These are phyloP conservation scores for Elasticomyces elasticus DNA, from an alignment of 495 filamentous ascomycete genomes.

Conservation along the genomic window DNA sequence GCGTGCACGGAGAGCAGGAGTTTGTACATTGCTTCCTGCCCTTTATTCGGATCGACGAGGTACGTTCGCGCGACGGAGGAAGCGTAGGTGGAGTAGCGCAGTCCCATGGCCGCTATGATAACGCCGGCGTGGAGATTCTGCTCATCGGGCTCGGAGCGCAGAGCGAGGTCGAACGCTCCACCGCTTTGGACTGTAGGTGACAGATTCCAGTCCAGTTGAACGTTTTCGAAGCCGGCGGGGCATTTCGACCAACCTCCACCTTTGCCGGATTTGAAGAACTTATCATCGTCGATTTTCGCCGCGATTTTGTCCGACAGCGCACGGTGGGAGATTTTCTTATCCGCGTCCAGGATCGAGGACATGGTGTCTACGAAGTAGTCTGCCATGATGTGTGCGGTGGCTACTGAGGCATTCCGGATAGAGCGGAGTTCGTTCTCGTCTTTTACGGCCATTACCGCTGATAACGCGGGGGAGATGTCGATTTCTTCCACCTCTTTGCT, in stretches of 20 bases:
- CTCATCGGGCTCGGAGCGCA: conserved; percentile 62
- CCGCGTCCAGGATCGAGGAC: conserved; percentile 85
- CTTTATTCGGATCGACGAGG: conserved; percentile 90
- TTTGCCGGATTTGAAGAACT: conserved; percentile 85
- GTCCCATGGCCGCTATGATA: conserved; percentile 81
- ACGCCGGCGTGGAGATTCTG: conserved; percentile 85
- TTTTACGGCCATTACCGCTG: conserved; percentile 79
- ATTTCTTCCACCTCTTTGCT: conserved; percentile 81
- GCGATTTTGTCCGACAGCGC: conserved; percentile 74
- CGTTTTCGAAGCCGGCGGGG: conserved; percentile 77
- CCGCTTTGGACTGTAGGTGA: conserved; percentile 93
- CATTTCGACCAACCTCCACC: no score
- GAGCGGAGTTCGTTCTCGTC: conserved; percentile 89
- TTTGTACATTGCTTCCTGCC: conserved; percentile 88
- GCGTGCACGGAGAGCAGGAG: conserved; percentile 81
- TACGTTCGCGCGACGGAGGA: conserved; percentile 86
- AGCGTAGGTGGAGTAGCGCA: conserved; percentile 90
- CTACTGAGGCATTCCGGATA: conserved; percentile 85
- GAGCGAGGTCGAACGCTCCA: conserved; percentile 82
- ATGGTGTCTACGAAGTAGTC: conserved; percentile 96
- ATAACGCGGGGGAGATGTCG: conserved; percentile 74
- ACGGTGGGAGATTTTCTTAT: conserved; percentile 91
- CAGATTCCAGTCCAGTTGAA: conserved; percentile 88
- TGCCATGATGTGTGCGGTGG: conserved; percentile 82
- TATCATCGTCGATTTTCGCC: conserved; percentile 78